Percentiles rank a stretch among this genome's conserved stretches.
Evolutionary conservation across 768 basidiomycete genomes (phyloP).

Genomic region (Trametes cingulata): DNA sequence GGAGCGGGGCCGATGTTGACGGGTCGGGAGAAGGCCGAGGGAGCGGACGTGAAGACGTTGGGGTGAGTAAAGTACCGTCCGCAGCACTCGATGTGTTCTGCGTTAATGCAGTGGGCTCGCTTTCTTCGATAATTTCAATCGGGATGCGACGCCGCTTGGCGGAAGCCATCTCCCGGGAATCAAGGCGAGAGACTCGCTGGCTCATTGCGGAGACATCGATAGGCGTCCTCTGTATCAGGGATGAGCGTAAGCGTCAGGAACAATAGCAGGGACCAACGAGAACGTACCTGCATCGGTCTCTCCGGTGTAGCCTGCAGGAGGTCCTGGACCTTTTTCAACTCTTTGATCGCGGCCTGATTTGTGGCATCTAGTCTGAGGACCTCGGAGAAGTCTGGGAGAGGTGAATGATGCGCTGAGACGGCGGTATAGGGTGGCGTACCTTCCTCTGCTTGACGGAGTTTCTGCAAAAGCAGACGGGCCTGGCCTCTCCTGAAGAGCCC

Average conservation of each 20-base stretch:
- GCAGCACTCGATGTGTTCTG: constrained; percentile 8
- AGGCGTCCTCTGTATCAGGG: constrained; percentile 19
- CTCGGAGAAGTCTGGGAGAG: constrained; percentile 37
- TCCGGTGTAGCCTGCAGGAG: constrained; percentile 36
- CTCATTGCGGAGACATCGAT: constrained; percentile 19
- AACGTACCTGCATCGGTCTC: constrained; percentile 32
- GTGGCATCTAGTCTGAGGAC: constrained; percentile 62
- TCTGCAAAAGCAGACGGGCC: constrained; percentile 59
- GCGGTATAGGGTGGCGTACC: constrained; percentile 44
- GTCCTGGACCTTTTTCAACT: constrained; percentile 53
- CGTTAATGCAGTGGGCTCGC: constrained; percentile 13
- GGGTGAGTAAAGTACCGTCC: constrained; percentile 35
- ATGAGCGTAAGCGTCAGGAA: not conserved
- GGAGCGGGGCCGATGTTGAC: not conserved
- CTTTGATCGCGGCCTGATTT: constrained; percentile 63
- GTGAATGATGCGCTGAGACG: not conserved
- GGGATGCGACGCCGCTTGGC: constrained; percentile 61
- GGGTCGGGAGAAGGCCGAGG: not conserved
- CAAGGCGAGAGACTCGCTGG: constrained; percentile 2
- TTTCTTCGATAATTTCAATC: constrained; percentile 56
- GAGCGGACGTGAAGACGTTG: constrained; percentile 42
- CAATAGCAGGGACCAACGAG: not conserved
- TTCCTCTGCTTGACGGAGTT: constrained; percentile 55
- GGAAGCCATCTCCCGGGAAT: not conserved
- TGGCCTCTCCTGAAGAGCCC: constrained; percentile 79